Evolutionary conservation across 2,329 filamentous ascomycete genomes (phyloP).

Genomic region (Neofusicoccum sp.): DNA sequence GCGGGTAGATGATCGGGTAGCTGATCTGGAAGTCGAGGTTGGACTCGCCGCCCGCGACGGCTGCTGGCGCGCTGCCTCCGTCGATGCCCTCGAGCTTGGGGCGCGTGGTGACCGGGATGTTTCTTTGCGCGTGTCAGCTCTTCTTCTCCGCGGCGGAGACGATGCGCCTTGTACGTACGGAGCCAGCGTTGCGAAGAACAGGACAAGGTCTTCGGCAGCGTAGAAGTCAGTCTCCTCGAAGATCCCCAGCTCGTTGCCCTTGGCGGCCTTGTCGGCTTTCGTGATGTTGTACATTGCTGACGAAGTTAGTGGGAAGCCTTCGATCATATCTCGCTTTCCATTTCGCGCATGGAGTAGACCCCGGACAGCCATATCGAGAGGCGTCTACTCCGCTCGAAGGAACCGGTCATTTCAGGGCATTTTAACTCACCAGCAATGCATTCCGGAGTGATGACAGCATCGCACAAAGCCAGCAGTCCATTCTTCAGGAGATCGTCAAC

Average conservation of each 20-base stretch:
- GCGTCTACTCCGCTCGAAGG: no score
- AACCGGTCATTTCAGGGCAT: no score
- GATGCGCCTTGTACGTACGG: background rate
- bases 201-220: conserved; percentile 44
- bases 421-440: no score
- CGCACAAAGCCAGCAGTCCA: no score
- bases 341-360: no score
- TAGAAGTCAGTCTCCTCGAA: conserved; percentile 49
- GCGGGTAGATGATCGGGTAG: conserved; percentile 53
- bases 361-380: no score
- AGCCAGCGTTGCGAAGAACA: conserved; percentile 40
- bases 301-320: background rate
- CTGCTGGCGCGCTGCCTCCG: conserved; percentile 37
- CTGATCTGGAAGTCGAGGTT: conserved; percentile 52
- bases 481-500: no score
- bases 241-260: conserved; percentile 47
- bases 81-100: conserved; percentile 42
- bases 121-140: background rate
- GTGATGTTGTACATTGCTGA: conserved; percentile 46
- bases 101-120: conserved; percentile 41
- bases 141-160: no score
- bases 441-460: no score
- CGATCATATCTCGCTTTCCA: no score
- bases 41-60: conserved; percentile 37
- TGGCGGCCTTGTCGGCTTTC: conserved; percentile 31